Evolutionary conservation across 495 filamentous ascomycete genomes (phyloP).

Genomic region (Penicillium silybi): DNA sequence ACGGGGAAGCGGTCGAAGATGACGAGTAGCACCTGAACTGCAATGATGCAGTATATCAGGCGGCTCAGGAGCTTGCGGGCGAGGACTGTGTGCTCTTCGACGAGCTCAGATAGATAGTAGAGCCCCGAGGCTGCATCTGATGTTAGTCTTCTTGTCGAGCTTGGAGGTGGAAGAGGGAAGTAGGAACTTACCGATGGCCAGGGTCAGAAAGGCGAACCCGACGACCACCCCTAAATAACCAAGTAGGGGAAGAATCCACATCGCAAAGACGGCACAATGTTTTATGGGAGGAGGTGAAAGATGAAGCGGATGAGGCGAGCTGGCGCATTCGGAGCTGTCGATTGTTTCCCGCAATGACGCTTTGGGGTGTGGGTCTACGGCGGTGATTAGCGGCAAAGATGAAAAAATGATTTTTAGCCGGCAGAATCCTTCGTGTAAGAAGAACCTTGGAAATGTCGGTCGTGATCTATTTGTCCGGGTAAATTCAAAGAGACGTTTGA

Average conservation of each 20-base stretch:
- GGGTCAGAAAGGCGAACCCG: conserved; percentile 88
- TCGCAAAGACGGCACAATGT: conserved; percentile 30
- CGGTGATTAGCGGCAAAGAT: too few relatives aligned
- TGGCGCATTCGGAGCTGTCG: not conserved
- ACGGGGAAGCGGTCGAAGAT: conserved; percentile 83
- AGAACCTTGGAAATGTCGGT: too few relatives aligned
- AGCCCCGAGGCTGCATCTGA: conserved; percentile 73
- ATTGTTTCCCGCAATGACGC: conserved; percentile 4
- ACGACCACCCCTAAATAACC: conserved; percentile 85
- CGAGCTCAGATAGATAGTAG: conserved; percentile 96
- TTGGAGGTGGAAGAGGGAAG: too few relatives aligned
- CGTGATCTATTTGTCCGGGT: too few relatives aligned
- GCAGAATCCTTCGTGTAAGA: too few relatives aligned
- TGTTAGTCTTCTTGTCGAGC: conserved; percentile 5
- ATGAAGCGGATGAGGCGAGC: not conserved
- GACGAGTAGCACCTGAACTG: conserved; percentile 66
- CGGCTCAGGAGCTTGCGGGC: conserved; percentile 78
- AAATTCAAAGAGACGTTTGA: too few relatives aligned
- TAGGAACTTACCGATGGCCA: conserved; percentile 72
- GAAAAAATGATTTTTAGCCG: too few relatives aligned
- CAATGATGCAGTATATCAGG: conserved; percentile 82
- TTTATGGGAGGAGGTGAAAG: not conserved
- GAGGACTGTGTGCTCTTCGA: conserved; percentile 94
- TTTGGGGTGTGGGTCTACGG: conserved; percentile 14
- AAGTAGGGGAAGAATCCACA: conserved; percentile 90